A percentile compares a stretch with the other conserved stretches of the same genome.
Conservation (phyloP, 495 filamentous ascomycete genomes). For the Penicillium robsamsonii region DNA sequence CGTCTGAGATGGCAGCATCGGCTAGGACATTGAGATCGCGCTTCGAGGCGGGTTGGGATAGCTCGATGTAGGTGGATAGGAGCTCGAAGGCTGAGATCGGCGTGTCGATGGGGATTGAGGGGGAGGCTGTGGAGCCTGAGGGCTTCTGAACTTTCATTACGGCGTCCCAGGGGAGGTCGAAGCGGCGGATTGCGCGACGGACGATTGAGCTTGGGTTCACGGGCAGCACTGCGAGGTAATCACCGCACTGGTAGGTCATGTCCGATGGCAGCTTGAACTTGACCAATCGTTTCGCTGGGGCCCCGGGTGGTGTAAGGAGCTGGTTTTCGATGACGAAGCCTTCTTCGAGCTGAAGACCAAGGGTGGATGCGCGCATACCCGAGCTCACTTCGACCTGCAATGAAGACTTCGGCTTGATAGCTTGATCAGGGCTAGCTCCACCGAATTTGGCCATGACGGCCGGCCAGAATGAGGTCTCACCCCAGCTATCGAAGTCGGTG, state of each 20-base stretch:
- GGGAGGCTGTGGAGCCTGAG: conserved; percentile 36
- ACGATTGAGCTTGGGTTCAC: conserved; percentile 62
- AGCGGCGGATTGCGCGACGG: conserved; percentile 51
- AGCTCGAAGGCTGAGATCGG: conserved; percentile 61
- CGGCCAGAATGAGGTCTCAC: conserved; percentile 63
- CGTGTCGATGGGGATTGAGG: conserved; percentile 55
- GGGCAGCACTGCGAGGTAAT: conserved; percentile 73
- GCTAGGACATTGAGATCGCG: conserved; percentile 50
- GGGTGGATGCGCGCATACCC: conserved; percentile 54
- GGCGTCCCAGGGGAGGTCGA: conserved; percentile 62
- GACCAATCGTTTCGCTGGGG: conserved; percentile 61
- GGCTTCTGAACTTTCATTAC: conserved; percentile 44
- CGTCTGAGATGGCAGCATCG: conserved; percentile 31
- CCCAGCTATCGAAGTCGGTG: conserved; percentile 70
- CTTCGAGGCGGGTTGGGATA: conserved; percentile 64
- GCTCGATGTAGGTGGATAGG: conserved; percentile 68
- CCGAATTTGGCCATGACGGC: conserved; percentile 51
- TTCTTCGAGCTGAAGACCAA: conserved; percentile 65
- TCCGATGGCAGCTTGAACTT: conserved; percentile 63
- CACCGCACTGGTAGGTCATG: conserved; percentile 66
- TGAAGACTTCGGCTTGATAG: conserved; percentile 31
- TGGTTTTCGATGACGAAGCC: conserved; percentile 56
- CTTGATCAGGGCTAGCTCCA: conserved; percentile 29
- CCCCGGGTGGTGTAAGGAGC: conserved; percentile 53
- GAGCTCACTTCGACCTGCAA: conserved; percentile 58